Evolutionary conservation across 2,329 filamentous ascomycete species (phyloP).

Genomic region (Fusarium miscanthi): DNA sequence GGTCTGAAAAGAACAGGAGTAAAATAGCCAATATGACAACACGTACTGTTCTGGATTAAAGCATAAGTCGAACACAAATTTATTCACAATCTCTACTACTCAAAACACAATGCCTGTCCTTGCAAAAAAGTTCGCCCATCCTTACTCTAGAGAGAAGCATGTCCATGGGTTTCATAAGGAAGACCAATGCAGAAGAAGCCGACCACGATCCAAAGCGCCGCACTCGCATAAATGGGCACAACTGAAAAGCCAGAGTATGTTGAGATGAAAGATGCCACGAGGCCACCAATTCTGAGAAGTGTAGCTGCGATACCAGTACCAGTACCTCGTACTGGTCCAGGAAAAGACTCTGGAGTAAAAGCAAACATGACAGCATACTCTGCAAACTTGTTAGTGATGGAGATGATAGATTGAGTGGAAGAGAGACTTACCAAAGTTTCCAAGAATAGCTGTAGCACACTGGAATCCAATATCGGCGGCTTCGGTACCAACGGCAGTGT

Average conservation of each 20-base stretch:
- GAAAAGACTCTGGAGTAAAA: constrained; percentile 64
- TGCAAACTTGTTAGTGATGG: background rate
- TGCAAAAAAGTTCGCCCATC: fast-evolving
- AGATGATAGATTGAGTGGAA: fast-evolving
- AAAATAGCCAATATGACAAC: fast-evolving
- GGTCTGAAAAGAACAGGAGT: too few relatives aligned
- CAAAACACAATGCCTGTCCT: fast-evolving
- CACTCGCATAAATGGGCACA: constrained; percentile 57
- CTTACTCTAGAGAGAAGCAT: background rate
- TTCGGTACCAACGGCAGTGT: constrained; percentile 10
- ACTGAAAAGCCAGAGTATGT: constrained; percentile 55
- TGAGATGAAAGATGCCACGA: constrained; percentile 57
- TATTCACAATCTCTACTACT: fast-evolving
- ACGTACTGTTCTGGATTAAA: fast-evolving
- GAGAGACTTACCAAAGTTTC: background rate
- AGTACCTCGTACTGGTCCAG: constrained; percentile 63
- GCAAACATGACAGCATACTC: constrained; percentile 11
- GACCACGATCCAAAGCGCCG: constrained; percentile 56
- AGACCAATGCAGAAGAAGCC: constrained; percentile 56
- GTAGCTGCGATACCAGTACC: constrained; percentile 59
- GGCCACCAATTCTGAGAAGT: constrained; percentile 51
- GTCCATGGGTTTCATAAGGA: constrained; percentile 54
- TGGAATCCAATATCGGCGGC: background rate
- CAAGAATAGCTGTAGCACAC: constrained; percentile 4
- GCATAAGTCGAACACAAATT: background rate